Conservation (phyloP, 2,329 filamentous ascomycete genomes). For the Sarocladium strictum region DNA sequence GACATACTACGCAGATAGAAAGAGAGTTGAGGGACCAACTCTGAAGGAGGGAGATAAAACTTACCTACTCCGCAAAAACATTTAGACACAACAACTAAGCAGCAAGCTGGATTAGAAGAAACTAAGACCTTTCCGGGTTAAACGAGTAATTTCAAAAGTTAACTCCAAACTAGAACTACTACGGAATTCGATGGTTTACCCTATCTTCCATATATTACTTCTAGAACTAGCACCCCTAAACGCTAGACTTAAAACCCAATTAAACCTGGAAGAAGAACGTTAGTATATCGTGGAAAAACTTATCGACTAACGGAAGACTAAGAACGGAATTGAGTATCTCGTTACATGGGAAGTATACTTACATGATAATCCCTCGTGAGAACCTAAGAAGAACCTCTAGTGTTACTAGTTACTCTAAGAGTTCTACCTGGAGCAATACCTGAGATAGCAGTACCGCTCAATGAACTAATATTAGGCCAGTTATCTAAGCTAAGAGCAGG, state of each 20-base stretch:
- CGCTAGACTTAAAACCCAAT: background rate
- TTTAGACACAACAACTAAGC: background rate
- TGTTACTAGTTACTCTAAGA: background rate
- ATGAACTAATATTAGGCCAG: background rate
- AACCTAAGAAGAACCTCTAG: background rate
- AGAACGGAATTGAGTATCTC: background rate
- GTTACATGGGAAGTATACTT: background rate
- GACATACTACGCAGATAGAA: background rate
- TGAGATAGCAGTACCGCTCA: background rate
- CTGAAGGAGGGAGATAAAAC: background rate
- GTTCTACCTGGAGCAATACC: background rate
- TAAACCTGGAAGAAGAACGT: background rate
- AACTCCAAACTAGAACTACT: background rate
- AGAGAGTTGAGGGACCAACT: background rate
- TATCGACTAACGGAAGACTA: background rate
- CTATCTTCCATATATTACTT: background rate
- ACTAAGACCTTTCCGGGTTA: background rate
- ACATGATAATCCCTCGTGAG: background rate
- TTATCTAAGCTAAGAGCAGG: background rate
- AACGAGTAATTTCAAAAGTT: background rate
- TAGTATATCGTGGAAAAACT: background rate
- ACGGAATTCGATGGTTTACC: background rate
- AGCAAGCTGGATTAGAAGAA: background rate
- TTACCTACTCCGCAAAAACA: background rate
- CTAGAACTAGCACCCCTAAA: background rate